Conservation (phyloP, 176 grass and related monocot species). For the Triticum urartu region DNA sequence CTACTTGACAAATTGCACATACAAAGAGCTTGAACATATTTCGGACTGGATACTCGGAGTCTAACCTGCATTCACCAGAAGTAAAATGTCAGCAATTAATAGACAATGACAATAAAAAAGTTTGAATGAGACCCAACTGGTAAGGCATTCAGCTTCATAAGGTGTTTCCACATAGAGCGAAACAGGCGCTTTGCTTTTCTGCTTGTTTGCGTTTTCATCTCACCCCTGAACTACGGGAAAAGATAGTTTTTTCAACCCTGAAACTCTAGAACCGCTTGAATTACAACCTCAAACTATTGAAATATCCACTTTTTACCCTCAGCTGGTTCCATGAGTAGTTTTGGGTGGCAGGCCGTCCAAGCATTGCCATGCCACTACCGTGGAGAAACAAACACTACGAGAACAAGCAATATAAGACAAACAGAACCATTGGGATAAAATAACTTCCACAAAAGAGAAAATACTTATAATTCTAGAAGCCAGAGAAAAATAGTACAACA, state of each 20-base stretch:
- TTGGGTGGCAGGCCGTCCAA: neutral
- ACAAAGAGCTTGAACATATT: slow-evolving; percentile 96
- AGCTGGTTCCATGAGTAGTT: neutral
- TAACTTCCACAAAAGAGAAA: neutral
- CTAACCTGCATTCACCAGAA: slow-evolving; percentile 57
- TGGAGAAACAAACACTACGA: no score
- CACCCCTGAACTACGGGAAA: neutral
- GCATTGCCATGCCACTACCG: no score
- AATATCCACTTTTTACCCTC: neutral
- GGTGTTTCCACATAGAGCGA: neutral
- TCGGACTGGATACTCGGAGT: slow-evolving; percentile 73
- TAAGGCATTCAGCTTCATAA: neutral
- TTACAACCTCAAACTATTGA: neutral
- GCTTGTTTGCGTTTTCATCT: neutral
- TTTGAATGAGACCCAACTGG: slow-evolving; percentile 12
- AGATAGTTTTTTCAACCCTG: neutral
- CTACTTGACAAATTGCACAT: slow-evolving; percentile 92
- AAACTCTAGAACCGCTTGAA: neutral
- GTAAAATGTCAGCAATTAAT: slow-evolving; percentile 15
- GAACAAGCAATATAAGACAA: no score
- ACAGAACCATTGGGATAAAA: neutral
- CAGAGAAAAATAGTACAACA: no score
- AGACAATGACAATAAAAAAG: slow-evolving; percentile 4
- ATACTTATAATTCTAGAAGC: neutral
- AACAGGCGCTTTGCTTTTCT: neutral